Percentiles rank a stretch among this genome's conserved stretches.
Evolutionary conservation across 2,329 filamentous ascomycete genomes (phyloP).

Genomic region (Fusarium aywerte): DNA sequence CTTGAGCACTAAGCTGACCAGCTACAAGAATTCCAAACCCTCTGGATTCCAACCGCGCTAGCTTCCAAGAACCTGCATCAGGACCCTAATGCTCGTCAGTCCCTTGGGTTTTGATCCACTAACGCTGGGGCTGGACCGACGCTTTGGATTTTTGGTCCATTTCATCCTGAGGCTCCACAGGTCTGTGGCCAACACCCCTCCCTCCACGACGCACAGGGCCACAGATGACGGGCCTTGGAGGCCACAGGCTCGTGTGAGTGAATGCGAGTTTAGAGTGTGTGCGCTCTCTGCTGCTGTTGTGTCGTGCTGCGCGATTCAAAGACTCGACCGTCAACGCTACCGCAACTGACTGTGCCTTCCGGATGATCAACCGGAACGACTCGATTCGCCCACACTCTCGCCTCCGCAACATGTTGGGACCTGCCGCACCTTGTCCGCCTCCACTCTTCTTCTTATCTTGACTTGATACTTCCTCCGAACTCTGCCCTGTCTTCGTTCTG

Average conservation of each 20-base stretch:
- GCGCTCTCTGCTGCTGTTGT: background rate
- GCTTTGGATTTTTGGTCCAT: constrained; percentile 33
- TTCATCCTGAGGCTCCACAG: constrained; percentile 38
- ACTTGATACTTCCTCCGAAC: constrained; percentile 31
- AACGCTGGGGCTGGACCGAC: constrained; percentile 16
- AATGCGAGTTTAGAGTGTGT: too few relatives aligned
- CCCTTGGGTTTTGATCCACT: constrained; percentile 32
- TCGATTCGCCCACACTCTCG: constrained; percentile 45
- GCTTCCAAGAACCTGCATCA: constrained; percentile 30
- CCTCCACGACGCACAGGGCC: constrained; percentile 36
- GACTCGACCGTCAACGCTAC: constrained; percentile 34
- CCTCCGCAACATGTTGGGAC: constrained; percentile 49
- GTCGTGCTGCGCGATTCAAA: constrained; percentile 27
- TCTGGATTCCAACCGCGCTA: constrained; percentile 32
- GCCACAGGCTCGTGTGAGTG: constrained; percentile 30
- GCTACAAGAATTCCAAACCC: constrained; percentile 6
- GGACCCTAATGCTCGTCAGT: constrained; percentile 29
- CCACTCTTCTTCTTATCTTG: constrained; percentile 42
- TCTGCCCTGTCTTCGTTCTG: constrained; percentile 21
- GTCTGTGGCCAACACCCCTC: constrained; percentile 37
- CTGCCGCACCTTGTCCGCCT: constrained; percentile 43
- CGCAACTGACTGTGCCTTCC: constrained; percentile 33
- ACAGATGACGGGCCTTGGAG: constrained; percentile 38
- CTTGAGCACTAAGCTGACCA: background rate
- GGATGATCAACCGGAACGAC: constrained; percentile 36